A percentile compares a stretch with the other conserved stretches of the same genome.
phyloP scores from a whole-genome alignment of 148 eudicot genomes.

The Vaccinium macrocarpon region DNA sequence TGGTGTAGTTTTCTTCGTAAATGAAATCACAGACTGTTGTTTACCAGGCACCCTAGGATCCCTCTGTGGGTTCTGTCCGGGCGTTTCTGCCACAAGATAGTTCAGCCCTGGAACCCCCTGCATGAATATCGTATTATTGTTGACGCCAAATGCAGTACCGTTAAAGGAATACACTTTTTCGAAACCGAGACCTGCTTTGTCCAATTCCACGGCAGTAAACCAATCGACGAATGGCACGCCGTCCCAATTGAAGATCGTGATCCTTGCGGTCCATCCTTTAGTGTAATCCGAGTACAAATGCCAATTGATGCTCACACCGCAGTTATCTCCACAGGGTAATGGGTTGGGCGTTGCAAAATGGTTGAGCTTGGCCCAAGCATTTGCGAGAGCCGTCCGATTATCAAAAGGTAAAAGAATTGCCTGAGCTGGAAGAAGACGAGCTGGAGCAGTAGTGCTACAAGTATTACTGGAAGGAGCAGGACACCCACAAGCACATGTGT shows the following conservation, averaged over 20 bases:
- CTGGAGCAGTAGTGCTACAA: slow-evolving; percentile 63
- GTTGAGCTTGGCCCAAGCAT: slow-evolving; percentile 74
- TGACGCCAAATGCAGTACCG: slow-evolving; percentile 33
- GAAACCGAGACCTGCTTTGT: slow-evolving; percentile 59
- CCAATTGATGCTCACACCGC: slow-evolving; percentile 92
- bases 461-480: slow-evolving; percentile 24
- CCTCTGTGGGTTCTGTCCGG: slow-evolving; percentile 32
- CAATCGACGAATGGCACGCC: slow-evolving; percentile 46
- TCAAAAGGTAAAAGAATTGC: slow-evolving; percentile 86
- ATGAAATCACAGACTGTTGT: slow-evolving; percentile 71
- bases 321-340: slow-evolving; percentile 79
- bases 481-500: slow-evolving; percentile 75
- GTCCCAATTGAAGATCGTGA: slow-evolving; percentile 76
- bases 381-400: slow-evolving; percentile 54
- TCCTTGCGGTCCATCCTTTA: slow-evolving; percentile 64
- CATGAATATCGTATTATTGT: slow-evolving; percentile 56
- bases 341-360: slow-evolving; percentile 61
- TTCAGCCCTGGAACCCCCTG: slow-evolving; percentile 60
- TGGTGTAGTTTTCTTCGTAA: slow-evolving; percentile 46
- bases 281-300: slow-evolving; percentile 56
- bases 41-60: slow-evolving; percentile 76
- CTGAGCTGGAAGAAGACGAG: slow-evolving; percentile 83
- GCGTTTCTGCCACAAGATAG: slow-evolving; percentile 65
- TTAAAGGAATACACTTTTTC: slow-evolving; percentile 77
- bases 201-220: slow-evolving; percentile 56